phyloP scores from a whole-genome alignment of 2,329 filamentous ascomycete genomes.

The Phaeosphaeriaceae sp. region DNA sequence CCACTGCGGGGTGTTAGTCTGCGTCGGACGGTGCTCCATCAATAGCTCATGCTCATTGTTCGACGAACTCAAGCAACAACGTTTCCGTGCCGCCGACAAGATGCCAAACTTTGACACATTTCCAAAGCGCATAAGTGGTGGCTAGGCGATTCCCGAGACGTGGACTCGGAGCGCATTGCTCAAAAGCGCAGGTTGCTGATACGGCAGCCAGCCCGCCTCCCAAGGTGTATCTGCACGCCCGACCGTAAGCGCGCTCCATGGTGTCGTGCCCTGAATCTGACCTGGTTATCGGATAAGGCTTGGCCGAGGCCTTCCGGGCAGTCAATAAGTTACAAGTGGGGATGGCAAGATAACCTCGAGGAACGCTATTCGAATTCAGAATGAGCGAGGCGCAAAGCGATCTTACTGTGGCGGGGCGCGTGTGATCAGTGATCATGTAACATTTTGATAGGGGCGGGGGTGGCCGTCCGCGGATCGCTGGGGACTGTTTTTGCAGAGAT shows the following conservation, averaged over 20 bases:
- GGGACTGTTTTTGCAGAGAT: conserved; percentile 13
- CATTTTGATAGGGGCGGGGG: conserved; percentile 21
- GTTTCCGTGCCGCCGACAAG: background rate
- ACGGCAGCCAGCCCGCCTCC: conserved; percentile 20
- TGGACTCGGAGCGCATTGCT: conserved; percentile 22
- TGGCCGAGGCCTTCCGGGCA: conserved; percentile 9
- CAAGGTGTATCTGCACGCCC: conserved; percentile 16
- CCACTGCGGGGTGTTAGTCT: conserved; percentile 9
- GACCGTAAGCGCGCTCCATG: conserved; percentile 20
- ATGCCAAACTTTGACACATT: background rate
- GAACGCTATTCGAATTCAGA: conserved; percentile 19
- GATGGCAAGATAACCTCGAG: conserved; percentile 22
- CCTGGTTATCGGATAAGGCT: conserved; percentile 34
- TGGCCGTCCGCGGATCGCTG: conserved; percentile 18
- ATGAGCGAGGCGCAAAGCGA: conserved; percentile 19
- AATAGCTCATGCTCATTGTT: background rate
- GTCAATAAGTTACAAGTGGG: background rate
- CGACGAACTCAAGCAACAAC: background rate
- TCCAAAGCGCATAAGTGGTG: conserved; percentile 12
- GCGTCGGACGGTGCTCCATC: background rate
- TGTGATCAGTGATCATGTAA: conserved; percentile 11
- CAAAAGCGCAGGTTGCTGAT: conserved; percentile 23
- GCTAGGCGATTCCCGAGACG: conserved; percentile 31
- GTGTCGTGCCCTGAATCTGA: conserved; percentile 24
- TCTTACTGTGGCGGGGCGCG: conserved; percentile 18